phyloP scores from a whole-genome alignment of 441 rosid species.

The Gossypium gossypioides region DNA sequence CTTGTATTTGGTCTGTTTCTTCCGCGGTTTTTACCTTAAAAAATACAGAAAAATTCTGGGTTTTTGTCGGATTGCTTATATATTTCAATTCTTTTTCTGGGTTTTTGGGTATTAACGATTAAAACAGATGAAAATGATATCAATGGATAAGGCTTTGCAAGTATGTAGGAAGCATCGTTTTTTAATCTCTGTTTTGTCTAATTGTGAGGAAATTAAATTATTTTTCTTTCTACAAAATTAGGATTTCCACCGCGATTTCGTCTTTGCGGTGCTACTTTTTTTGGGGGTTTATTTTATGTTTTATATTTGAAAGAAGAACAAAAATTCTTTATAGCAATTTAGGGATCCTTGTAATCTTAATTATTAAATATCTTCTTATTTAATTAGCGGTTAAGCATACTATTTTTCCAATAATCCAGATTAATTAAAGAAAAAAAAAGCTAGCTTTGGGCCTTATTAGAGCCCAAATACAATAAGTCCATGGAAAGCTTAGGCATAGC shows the following conservation, averaged over 20 bases:
- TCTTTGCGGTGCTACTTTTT: background rate
- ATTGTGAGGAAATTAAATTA: background rate
- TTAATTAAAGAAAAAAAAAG: too few relatives aligned
- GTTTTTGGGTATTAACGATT: background rate
- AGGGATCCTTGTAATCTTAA: too few relatives aligned
- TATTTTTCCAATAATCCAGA: too few relatives aligned
- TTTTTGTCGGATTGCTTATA: background rate
- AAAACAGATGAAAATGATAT: background rate
- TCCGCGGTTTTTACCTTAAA: background rate
- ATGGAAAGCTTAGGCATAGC: too few relatives aligned
- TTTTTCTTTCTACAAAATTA: background rate
- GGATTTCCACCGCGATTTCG: background rate
- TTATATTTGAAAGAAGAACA: too few relatives aligned
- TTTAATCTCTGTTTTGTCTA: background rate
- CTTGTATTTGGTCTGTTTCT: background rate
- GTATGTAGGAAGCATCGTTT: constrained; percentile 7
- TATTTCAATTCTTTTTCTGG: background rate
- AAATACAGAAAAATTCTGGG: background rate
- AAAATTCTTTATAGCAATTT: too few relatives aligned
- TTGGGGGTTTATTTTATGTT: too few relatives aligned
- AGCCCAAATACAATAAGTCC: too few relatives aligned
- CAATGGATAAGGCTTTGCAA: background rate
- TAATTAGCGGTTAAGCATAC: too few relatives aligned
- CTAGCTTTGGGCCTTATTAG: too few relatives aligned
- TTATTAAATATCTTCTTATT: too few relatives aligned